Percentiles rank a stretch among this genome's conserved stretches.
Evolutionary conservation across 805 yeast genomes (phyloP).

Genomic region (Debaryomyces hansenii): DNA sequence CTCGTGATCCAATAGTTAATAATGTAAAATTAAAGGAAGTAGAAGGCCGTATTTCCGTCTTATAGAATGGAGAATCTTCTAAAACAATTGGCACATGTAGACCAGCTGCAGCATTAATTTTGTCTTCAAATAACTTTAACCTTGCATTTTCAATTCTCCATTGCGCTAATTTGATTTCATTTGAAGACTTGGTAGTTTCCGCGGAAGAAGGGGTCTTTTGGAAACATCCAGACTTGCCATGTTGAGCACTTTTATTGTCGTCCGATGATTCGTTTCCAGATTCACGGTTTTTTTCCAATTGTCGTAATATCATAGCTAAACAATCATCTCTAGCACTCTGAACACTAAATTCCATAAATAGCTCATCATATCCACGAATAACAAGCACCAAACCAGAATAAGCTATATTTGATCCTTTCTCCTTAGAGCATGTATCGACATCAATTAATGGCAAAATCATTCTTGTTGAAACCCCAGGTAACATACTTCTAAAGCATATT

Average conservation of each 20-base stretch:
- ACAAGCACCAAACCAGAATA: slow-evolving; percentile 71
- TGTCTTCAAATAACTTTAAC: slow-evolving; percentile 65
- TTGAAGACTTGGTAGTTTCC: neutral
- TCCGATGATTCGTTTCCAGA: slow-evolving; percentile 21
- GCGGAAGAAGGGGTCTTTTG: neutral
- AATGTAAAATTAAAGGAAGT: slow-evolving; percentile 61
- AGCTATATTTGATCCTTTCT: slow-evolving; percentile 65
- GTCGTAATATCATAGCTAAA: slow-evolving; percentile 50
- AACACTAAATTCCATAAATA: slow-evolving; percentile 74
- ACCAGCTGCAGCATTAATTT: slow-evolving; percentile 58
- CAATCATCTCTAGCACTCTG: slow-evolving; percentile 71
- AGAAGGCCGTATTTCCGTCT: slow-evolving; percentile 53
- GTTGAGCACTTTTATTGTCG: slow-evolving; percentile 5
- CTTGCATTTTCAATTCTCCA: slow-evolving; percentile 54
- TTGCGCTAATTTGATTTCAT: slow-evolving; percentile 13
- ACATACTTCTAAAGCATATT: slow-evolving; percentile 76
- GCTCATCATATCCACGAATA: slow-evolving; percentile 72
- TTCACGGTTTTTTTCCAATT: slow-evolving; percentile 42
- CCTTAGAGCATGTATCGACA: slow-evolving; percentile 66
- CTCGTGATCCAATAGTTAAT: slow-evolving; percentile 90
- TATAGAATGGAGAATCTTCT: slow-evolving; percentile 60
- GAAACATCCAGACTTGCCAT: neutral
- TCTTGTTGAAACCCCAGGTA: slow-evolving; percentile 74
- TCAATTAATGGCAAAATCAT: slow-evolving; percentile 82
- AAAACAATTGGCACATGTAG: slow-evolving; percentile 66